Conservation (phyloP, 495 filamentous ascomycete species). For the Pseudevernia furfuracea region DNA sequence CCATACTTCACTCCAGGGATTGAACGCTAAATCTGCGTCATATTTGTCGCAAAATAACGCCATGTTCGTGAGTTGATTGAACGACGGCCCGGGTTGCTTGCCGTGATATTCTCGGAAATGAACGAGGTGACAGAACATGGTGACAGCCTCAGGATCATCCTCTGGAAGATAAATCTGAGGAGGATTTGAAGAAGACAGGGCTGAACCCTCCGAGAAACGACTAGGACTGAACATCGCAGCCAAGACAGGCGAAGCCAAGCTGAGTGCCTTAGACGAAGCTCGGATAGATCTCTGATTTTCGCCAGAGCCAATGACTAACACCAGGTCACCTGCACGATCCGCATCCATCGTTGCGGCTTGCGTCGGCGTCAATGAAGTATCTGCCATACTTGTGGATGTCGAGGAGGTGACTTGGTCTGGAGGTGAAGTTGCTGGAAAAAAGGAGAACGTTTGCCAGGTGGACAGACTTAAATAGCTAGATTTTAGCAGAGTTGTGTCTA, state of each 20-base stretch:
- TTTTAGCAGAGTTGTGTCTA: too few relatives aligned
- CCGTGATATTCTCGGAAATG: slow-evolving; percentile 19
- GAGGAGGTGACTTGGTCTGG: neutral
- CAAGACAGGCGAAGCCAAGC: slow-evolving; percentile 25
- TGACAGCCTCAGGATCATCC: slow-evolving; percentile 16
- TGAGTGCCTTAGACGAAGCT: slow-evolving; percentile 26
- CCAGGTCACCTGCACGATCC: slow-evolving; percentile 6
- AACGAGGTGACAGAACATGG: slow-evolving; percentile 21
- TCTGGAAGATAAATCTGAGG: slow-evolving; percentile 19
- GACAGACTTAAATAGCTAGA: too few relatives aligned
- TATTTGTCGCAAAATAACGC: slow-evolving; percentile 25
- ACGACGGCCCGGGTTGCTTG: neutral
- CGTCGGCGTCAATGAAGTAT: neutral
- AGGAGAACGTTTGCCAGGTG: neutral
- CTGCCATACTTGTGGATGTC: neutral
- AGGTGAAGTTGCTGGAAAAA: neutral
- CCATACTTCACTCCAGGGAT: slow-evolving; percentile 24
- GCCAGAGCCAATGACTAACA: neutral
- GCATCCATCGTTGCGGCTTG: neutral
- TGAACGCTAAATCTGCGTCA: slow-evolving; percentile 17
- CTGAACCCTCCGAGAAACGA: slow-evolving; percentile 15
- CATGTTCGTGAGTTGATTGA: neutral
- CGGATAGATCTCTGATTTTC: slow-evolving; percentile 11
- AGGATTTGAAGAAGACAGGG: slow-evolving; percentile 3
- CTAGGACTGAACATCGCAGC: slow-evolving; percentile 26